Percentiles rank a stretch among this genome's conserved stretches.
Evolutionary conservation across 768 basidiomycete species (phyloP).

Genomic region (Amanita inopinata): DNA sequence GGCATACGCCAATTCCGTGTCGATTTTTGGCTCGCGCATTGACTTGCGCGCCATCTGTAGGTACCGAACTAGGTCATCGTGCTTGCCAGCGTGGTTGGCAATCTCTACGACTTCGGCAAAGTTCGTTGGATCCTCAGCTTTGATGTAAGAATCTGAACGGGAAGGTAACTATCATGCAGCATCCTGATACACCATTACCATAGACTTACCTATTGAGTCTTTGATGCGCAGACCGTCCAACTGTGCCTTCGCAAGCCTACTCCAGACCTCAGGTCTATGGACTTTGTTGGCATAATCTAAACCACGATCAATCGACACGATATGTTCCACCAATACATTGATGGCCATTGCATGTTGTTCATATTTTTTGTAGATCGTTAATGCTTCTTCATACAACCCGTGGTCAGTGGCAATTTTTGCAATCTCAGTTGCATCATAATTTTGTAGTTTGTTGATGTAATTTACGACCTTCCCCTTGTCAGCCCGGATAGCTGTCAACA

Average conservation of each 20-base stretch:
- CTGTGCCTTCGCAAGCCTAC: conserved; percentile 95
- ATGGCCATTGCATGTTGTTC: conserved; percentile 93
- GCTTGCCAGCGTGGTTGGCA: conserved; percentile 86
- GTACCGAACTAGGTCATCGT: conserved; percentile 91
- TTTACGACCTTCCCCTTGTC: conserved; percentile 98
- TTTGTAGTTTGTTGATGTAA: conserved; percentile 95
- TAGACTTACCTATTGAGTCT: conserved; percentile 78
- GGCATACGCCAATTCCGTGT: conserved; percentile 95
- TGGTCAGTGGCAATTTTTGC: conserved; percentile 96
- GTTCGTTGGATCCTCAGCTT: conserved; percentile 91
- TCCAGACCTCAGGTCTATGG: conserved; percentile 96
- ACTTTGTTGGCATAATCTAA: conserved; percentile 94
- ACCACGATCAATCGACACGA: conserved; percentile 95
- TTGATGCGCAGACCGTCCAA: conserved; percentile 97
- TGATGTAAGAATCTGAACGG: conserved; percentile 84
- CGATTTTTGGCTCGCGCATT: conserved; percentile 93
- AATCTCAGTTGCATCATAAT: conserved; percentile 91
- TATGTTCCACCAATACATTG: conserved; percentile 96
- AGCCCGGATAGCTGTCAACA: conserved; percentile 92
- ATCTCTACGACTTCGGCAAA: conserved; percentile 95
- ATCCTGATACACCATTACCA: too few species aligned
- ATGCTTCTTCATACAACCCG: conserved; percentile 89
- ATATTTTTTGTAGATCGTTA: conserved; percentile 97
- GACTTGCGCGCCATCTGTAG: conserved; percentile 98
- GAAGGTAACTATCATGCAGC: too few species aligned